Evolutionary conservation across 129 eudicot species (phyloP).

Genomic region (Tagetes erecta): DNA sequence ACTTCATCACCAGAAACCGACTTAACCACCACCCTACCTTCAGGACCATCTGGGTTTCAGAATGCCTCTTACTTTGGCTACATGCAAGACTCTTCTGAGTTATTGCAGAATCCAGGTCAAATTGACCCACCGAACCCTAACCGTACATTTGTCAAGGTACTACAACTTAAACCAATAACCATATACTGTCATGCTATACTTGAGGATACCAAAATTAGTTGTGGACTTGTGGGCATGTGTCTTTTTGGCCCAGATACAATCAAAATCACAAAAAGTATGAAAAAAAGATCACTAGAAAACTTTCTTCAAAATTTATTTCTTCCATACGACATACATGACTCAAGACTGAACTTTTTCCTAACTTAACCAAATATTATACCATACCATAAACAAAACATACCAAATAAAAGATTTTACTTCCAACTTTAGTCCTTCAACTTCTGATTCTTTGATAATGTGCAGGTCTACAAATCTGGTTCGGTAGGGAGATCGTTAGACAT

Average conservation of each 20-base stretch:
- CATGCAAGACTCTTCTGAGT: slow-evolving; percentile 82
- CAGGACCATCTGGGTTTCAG: slow-evolving; percentile 73
- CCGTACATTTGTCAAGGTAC: slow-evolving; percentile 91
- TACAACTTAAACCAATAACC: not conserved
- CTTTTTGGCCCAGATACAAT: too few species aligned
- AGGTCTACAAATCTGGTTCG: slow-evolving; percentile 94
- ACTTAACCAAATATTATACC: too few species aligned
- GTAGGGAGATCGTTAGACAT: slow-evolving; percentile 99
- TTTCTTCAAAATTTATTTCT: too few species aligned
- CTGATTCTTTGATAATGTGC: not conserved
- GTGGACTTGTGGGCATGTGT: too few species aligned
- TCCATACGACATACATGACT: too few species aligned
- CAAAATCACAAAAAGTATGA: too few species aligned
- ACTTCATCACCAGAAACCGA: slow-evolving; percentile 55
- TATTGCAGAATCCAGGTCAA: slow-evolving; percentile 71
- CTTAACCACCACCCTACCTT: slow-evolving; percentile 63
- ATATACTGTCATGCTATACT: not conserved
- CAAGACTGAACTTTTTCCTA: too few species aligned
- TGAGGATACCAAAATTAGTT: not conserved
- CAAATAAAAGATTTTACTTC: too few species aligned
- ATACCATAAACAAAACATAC: too few species aligned
- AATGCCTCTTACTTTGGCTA: slow-evolving; percentile 61
- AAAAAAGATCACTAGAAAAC: too few species aligned
- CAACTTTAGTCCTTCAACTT: too few species aligned
- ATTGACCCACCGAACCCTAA: slow-evolving; percentile 71